These are phyloP conservation scores for Bryum argenteum DNA, from an alignment of 225 moss, liverwort and hornwort species.

Conservation along the genomic window DNA sequence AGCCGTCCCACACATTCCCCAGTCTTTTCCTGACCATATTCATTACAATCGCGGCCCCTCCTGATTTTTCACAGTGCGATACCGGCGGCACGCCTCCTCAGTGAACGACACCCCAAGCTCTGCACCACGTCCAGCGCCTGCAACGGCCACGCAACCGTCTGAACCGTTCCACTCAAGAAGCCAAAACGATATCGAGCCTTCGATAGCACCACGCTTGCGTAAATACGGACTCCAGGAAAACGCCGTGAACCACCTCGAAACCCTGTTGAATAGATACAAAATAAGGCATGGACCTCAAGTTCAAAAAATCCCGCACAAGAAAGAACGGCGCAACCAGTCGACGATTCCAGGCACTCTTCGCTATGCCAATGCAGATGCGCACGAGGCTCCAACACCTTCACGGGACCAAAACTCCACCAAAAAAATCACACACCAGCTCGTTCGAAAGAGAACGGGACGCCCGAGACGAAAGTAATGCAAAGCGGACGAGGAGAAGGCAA, in stretches of 20 bases:
- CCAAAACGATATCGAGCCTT: neutral
- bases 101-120: neutral
- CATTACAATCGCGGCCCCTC: neutral
- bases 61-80: neutral
- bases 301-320: constrained; percentile 17
- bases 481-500: neutral
- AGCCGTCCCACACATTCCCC: neutral
- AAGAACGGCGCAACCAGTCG: neutral
- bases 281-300: neutral
- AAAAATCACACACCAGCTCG: constrained; percentile 20
- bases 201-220: neutral
- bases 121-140: neutral
- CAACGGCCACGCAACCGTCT: constrained; percentile 32
- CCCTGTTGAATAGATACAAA: neutral
- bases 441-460: constrained; percentile 35
- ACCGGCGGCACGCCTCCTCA: neutral
- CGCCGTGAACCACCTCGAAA: neutral
- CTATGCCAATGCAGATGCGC: constrained; percentile 21
- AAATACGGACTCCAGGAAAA: no score
- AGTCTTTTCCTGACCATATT: constrained; percentile 6
- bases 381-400: constrained; percentile 7
- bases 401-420: constrained; percentile 12
- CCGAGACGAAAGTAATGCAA: constrained; percentile 13
- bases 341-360: neutral
- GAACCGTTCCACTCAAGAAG: constrained; percentile 29